Conservation (phyloP, 441 rosid species). For the Metrosideros polymorpha region DNA sequence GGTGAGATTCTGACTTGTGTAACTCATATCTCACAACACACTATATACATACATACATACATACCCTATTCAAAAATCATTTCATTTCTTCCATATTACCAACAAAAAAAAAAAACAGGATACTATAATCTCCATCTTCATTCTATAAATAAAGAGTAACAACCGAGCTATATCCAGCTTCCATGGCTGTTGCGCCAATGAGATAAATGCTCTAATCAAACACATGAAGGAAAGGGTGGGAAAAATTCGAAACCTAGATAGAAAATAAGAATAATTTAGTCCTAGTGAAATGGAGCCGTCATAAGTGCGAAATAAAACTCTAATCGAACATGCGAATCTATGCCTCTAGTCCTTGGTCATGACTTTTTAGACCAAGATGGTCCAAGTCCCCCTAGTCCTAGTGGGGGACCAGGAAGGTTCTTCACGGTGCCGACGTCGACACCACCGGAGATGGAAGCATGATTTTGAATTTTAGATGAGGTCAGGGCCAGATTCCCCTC, state of each 20-base stretch:
- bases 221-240: not conserved
- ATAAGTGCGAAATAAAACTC: not conserved
- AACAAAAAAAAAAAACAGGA: no score
- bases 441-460: not conserved
- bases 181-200: not conserved
- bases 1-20: no score
- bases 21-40: no score
- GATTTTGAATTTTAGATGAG: no score
- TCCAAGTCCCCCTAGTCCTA: not conserved
- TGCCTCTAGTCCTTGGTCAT: not conserved
- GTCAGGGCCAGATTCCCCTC: not conserved
- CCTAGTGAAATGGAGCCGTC: not conserved
- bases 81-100: not conserved
- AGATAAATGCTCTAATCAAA: not conserved
- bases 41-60: no score
- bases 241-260: not conserved
- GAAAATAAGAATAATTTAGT: not conserved
- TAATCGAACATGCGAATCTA: not conserved
- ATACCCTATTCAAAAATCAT: no score
- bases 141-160: no score
- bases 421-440: not conserved
- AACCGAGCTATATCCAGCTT: no score
- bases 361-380: not conserved
- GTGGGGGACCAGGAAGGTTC: not conserved
- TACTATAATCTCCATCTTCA: not conserved